Evolutionary conservation across 2,329 filamentous ascomycete genomes (phyloP).

Genomic region (Curvularia spicifera): DNA sequence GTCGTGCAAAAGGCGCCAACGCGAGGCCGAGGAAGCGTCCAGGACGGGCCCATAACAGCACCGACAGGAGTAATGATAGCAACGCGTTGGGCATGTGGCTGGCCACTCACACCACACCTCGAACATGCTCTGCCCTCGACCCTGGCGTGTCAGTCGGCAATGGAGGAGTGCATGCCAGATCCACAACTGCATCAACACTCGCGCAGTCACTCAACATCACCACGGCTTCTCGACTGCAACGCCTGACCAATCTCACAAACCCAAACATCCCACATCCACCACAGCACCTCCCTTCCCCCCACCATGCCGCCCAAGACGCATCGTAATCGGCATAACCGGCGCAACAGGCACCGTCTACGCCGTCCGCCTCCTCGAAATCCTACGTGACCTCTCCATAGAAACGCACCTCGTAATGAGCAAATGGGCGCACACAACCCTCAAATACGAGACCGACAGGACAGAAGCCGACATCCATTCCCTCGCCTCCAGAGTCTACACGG

Average conservation of each 20-base stretch:
- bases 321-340: constrained; percentile 2
- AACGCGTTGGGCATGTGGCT: background rate
- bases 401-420: constrained; percentile 1
- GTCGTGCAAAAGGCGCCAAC: background rate
- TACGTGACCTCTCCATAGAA: constrained; percentile 4
- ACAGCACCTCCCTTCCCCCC: too few species aligned
- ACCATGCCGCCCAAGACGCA: constrained; percentile 1
- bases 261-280: too few species aligned
- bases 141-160: background rate
- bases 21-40: background rate
- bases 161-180: background rate
- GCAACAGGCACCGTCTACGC: constrained; percentile 2
- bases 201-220: background rate
- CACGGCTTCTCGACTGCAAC: too few species aligned
- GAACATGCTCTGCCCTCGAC: background rate
- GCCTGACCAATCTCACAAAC: too few species aligned
- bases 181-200: too few species aligned
- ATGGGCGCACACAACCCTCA: background rate
- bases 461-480: constrained; percentile 2
- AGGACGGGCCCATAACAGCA: background rate
- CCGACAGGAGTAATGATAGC: background rate
- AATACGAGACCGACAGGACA: background rate
- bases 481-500: constrained; percentile 2
- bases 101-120: background rate
- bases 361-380: constrained; percentile 2